Conservation (phyloP, 1,284 basidiomycete species). For the Abortiporus biennis region DNA sequence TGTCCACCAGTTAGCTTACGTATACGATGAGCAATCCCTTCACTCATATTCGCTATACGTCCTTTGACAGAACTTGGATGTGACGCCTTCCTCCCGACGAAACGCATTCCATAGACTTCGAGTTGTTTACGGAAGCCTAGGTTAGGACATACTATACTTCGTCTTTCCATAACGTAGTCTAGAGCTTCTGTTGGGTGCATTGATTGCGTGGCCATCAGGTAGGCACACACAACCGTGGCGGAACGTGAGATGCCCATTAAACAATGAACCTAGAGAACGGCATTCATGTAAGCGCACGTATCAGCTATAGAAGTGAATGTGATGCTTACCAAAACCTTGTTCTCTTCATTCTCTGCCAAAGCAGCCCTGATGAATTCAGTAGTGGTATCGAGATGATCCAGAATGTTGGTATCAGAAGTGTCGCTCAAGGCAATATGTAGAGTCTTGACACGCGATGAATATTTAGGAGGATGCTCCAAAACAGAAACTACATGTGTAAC, state of each 20-base stretch:
- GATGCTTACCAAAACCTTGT: slow-evolving; percentile 54
- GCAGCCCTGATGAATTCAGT: slow-evolving; percentile 33
- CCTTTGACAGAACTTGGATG: neutral
- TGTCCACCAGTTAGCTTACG: too few relatives aligned
- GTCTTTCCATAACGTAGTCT: slow-evolving; percentile 22
- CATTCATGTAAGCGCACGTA: neutral
- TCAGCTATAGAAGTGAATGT: neutral
- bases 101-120: slow-evolving; percentile 22
- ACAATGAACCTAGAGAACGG: slow-evolving; percentile 40
- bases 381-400: slow-evolving; percentile 27
- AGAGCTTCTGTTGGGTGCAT: slow-evolving; percentile 28
- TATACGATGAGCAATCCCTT: slow-evolving; percentile 3
- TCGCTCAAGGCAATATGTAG: slow-evolving; percentile 31
- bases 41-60: slow-evolving; percentile 1
- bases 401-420: slow-evolving; percentile 22
- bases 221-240: slow-evolving; percentile 47
- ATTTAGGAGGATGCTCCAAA: slow-evolving; percentile 32
- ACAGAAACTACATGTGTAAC: slow-evolving; percentile 36
- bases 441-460: slow-evolving; percentile 25
- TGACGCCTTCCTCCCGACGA: slow-evolving; percentile 1
- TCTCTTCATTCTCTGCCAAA: slow-evolving; percentile 32
- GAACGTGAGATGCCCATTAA: slow-evolving; percentile 48
- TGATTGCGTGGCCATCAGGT: slow-evolving; percentile 36
- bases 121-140: slow-evolving; percentile 31
- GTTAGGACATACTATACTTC: slow-evolving; percentile 30